Conservation (phyloP, 495 filamentous ascomycete species). For the Lasiosphaeria hispida region DNA sequence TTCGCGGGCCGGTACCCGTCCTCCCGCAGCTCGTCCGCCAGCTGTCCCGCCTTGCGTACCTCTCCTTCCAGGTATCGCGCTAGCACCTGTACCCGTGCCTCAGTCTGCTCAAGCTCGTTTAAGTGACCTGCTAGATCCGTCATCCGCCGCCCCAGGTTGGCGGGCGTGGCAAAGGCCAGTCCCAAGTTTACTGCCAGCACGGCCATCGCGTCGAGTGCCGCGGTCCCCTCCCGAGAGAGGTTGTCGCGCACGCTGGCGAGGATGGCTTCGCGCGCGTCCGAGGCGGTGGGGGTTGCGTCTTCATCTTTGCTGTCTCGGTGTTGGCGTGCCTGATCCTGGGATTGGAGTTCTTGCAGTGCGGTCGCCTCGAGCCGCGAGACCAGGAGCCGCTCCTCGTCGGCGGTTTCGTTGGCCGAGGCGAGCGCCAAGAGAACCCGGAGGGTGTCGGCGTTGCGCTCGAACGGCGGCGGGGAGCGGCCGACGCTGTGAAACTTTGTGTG, state of each 20-base stretch:
- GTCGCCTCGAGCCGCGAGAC: constrained; percentile 58
- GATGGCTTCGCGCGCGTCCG: constrained; percentile 40
- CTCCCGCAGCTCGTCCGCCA: constrained; percentile 29
- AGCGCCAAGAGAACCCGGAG: constrained; percentile 73
- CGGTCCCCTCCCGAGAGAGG: constrained; percentile 44
- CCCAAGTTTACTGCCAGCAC: constrained; percentile 32
- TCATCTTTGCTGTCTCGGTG: neutral
- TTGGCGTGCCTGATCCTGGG: constrained; percentile 1
- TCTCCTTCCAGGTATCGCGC: constrained; percentile 36
- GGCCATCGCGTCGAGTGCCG: constrained; percentile 44
- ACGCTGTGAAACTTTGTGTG: constrained; percentile 52
- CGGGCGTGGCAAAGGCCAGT: constrained; percentile 32
- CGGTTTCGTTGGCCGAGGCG: constrained; percentile 72
- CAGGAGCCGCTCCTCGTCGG: constrained; percentile 69
- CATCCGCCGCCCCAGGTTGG: constrained; percentile 35
- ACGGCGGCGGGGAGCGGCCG: constrained; percentile 48
- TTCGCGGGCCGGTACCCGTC: constrained; percentile 49
- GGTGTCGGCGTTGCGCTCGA: constrained; percentile 85
- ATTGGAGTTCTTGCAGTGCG: constrained; percentile 52
- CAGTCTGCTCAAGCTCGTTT: constrained; percentile 41
- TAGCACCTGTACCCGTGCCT: constrained; percentile 37
- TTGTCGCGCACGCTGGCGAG: constrained; percentile 31
- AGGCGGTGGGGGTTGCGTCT: constrained; percentile 6
- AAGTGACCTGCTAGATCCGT: constrained; percentile 38
- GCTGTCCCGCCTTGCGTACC: constrained; percentile 15